Conservation (phyloP, 805 yeast species). For the Jamesozyma hellenica region DNA sequence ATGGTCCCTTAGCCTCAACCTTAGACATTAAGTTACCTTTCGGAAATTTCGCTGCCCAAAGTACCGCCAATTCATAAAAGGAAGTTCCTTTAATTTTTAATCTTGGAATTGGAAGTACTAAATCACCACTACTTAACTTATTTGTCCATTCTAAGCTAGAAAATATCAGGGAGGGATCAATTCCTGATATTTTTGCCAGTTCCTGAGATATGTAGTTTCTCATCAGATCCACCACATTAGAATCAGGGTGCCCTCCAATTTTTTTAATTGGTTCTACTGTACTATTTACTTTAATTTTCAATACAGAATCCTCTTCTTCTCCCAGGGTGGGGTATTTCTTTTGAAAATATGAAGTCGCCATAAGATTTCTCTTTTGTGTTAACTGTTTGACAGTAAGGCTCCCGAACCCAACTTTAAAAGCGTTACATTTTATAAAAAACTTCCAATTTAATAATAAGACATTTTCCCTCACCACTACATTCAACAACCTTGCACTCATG, state of each 20-base stretch:
- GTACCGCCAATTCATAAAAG: slow-evolving; percentile 58
- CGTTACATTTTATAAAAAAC: too few relatives aligned
- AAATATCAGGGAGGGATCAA: slow-evolving; percentile 56
- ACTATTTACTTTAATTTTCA: too few relatives aligned
- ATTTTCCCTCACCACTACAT: too few relatives aligned
- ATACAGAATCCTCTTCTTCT: too few relatives aligned
- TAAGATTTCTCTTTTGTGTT: too few relatives aligned
- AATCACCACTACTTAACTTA: slow-evolving; percentile 82
- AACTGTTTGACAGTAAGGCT: too few relatives aligned
- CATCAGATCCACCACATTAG: slow-evolving; percentile 76
- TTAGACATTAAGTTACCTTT: slow-evolving; percentile 54
- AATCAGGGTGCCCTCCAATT: slow-evolving; percentile 33
- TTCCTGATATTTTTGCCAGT: slow-evolving; percentile 62
- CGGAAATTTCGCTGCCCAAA: slow-evolving; percentile 72
- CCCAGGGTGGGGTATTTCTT: too few relatives aligned
- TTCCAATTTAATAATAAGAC: too few relatives aligned
- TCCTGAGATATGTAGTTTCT: slow-evolving; percentile 83
- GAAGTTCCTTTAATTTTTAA: slow-evolving; percentile 73
- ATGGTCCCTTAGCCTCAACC: slow-evolving; percentile 79
- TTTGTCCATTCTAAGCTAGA: slow-evolving; percentile 83
- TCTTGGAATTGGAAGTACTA: slow-evolving; percentile 85
- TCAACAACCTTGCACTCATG: too few relatives aligned
- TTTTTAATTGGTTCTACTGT: too few relatives aligned
- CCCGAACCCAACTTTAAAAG: too few relatives aligned
- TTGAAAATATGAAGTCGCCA: too few relatives aligned